phyloP scores from a whole-genome alignment of 2,329 filamentous ascomycete species.

The Sclerotinia borealis region DNA sequence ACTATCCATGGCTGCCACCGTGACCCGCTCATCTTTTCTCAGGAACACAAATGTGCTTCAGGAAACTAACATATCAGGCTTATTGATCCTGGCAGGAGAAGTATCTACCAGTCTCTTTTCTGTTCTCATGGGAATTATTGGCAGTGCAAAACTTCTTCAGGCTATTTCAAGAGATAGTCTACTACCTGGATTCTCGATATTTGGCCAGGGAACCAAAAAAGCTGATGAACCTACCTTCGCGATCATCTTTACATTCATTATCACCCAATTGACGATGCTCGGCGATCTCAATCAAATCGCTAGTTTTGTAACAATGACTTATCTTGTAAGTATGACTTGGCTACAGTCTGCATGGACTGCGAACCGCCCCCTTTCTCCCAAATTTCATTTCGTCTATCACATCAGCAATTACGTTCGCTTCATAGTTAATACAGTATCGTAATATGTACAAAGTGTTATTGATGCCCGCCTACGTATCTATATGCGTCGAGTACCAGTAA shows the following conservation, averaged over 20 bases:
- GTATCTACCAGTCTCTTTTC: conserved; percentile 81
- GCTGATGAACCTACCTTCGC: conserved; percentile 71
- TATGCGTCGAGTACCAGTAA: neutral
- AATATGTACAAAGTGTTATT: neutral
- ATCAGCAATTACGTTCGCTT: neutral
- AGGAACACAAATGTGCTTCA: conserved; percentile 67
- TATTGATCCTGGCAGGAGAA: conserved; percentile 72
- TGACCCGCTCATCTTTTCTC: conserved; percentile 68
- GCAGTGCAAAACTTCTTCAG: conserved; percentile 77
- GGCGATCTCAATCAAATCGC: conserved; percentile 84
- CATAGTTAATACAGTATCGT: neutral
- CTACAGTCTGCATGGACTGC: neutral
- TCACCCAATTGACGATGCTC: conserved; percentile 74
- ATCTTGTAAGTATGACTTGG: conserved; percentile 47
- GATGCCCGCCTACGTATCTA: neutral
- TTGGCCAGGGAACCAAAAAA: conserved; percentile 66
- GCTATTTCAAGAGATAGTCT: conserved; percentile 75
- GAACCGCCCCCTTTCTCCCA: too few relatives aligned
- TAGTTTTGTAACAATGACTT: conserved; percentile 85
- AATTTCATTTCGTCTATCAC: too few relatives aligned
- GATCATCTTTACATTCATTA: conserved; percentile 66
- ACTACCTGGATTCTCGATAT: conserved; percentile 67
- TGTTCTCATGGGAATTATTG: conserved; percentile 79
- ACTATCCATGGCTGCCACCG: conserved; percentile 69
- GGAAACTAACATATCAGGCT: conserved; percentile 68